Conservation (phyloP, 768 basidiomycete species). For the Boletellus emodensis region DNA sequence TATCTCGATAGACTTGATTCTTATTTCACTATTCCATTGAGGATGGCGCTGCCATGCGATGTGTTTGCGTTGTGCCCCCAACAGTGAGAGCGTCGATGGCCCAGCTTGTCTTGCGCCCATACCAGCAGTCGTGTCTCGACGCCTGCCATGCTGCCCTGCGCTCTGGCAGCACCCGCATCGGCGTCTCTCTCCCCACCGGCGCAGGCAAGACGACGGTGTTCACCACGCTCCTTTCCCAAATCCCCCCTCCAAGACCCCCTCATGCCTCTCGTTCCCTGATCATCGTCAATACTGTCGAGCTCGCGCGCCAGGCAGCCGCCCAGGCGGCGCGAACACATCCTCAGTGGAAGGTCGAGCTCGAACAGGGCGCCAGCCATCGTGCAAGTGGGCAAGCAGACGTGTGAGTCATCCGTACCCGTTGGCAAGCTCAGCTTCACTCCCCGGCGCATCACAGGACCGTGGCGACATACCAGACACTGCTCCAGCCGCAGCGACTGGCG, state of each 20-base stretch:
- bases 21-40: constrained; percentile 27
- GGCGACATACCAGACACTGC: constrained; percentile 85
- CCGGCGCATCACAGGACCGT: constrained; percentile 53
- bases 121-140: constrained; percentile 77
- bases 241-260: constrained; percentile 43
- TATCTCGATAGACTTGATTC: constrained; percentile 33
- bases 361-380: constrained; percentile 73
- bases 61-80: no score
- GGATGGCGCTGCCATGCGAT: not conserved
- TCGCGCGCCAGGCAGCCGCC: constrained; percentile 80
- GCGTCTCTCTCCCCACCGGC: constrained; percentile 82
- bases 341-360: constrained; percentile 81
- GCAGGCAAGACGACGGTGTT: constrained; percentile 92
- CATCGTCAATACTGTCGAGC: constrained; percentile 85
- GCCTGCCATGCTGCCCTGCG: constrained; percentile 71
- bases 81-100: not conserved
- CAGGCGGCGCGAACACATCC: constrained; percentile 68
- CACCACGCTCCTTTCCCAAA: constrained; percentile 69
- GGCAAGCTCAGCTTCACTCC: not conserved
- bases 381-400: constrained; percentile 84
- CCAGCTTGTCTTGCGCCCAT: constrained; percentile 61
- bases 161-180: constrained; percentile 68
- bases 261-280: constrained; percentile 64
- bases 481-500: constrained; percentile 54
- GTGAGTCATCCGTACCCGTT: constrained; percentile 37